phyloP scores from a whole-genome alignment of 768 basidiomycete genomes.

The Leucocoprinus leucothites region DNA sequence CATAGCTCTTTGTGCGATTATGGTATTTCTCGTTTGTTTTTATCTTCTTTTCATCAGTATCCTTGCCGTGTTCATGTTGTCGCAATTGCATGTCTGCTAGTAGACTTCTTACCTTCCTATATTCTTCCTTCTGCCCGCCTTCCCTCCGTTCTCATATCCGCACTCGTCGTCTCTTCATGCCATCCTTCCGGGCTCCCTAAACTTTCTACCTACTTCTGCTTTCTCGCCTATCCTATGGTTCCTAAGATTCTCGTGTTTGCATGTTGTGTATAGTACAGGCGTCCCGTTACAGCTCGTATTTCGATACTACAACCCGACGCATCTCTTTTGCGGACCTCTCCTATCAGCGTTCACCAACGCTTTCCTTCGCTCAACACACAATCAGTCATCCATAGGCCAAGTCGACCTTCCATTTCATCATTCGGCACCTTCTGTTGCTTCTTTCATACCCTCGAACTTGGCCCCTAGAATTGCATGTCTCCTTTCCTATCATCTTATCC shows the following conservation, averaged over 20 bases:
- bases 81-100: background rate
- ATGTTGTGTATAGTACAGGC: slow-evolving; percentile 8
- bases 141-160: background rate
- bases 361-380: background rate
- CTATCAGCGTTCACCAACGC: background rate
- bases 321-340: background rate
- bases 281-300: slow-evolving; percentile 1
- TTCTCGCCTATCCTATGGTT: background rate
- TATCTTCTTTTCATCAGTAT: background rate
- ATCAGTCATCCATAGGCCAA: too few relatives aligned
- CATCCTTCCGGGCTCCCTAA: too few relatives aligned
- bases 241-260: background rate
- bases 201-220: too few relatives aligned
- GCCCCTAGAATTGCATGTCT: too few relatives aligned
- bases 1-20: background rate
- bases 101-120: background rate
- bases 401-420: too few relatives aligned
- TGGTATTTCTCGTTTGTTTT: background rate
- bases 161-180: too few relatives aligned
- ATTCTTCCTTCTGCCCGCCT: background rate
- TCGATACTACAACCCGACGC: slow-evolving; percentile 6
- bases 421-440: too few relatives aligned
- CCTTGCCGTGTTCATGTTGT: background rate
- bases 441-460: too few relatives aligned
- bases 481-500: too few relatives aligned